Base-by-base conservation (phyloP, 371 early-diverging fungal genomes). In the Actinomortierella wolfii region DNA sequence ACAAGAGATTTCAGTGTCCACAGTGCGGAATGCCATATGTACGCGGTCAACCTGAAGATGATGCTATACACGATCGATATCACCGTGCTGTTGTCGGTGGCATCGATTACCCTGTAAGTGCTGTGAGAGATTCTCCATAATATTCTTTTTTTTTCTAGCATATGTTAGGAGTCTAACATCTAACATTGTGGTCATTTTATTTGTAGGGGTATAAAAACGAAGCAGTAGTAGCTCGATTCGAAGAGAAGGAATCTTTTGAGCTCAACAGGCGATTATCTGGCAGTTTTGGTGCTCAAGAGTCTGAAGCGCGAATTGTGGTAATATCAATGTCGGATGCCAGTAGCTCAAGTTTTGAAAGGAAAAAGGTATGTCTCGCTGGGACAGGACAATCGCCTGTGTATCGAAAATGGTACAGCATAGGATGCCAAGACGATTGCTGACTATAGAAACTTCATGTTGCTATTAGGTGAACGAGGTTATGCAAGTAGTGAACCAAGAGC, bases 1-100 rank as follows among this genome's bases (percentile, higher is more conserved):
- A 46, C 21, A 59, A 56, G 47, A 55, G 64, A 3, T 71, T 55
- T 25, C 73, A 71, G 17, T 79, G 79, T 43, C 74, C 74, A 17
- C 69, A 76, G 26, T 79, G 79, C 28, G 54, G 68, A 21, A 79
- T 79, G 79, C 75, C 75, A 8, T 79, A 69, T 59, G 63, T 55
- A 18, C 58, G 59, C 3, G 79, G 79, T 1, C 76, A 68, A 24
- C 59, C 59, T 0, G 79, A 74, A 42, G 79, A 79, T 26, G 79
- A 79, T 13, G 53, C 59, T 25, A 59, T 76, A 20, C 79, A 79
- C 62, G 75, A 73, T 6, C 57, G 61, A 11, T 77, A 75, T 63
- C 79, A 79, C 59, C 65, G 67, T 7, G 67, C 61, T 11, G 59
- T 43, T 15, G 8, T 79, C 18, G 75, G 77, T 3, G 77, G 79